Conservation (phyloP, 2,329 filamentous ascomycete species). For the Colletotrichum zoysiae region DNA sequence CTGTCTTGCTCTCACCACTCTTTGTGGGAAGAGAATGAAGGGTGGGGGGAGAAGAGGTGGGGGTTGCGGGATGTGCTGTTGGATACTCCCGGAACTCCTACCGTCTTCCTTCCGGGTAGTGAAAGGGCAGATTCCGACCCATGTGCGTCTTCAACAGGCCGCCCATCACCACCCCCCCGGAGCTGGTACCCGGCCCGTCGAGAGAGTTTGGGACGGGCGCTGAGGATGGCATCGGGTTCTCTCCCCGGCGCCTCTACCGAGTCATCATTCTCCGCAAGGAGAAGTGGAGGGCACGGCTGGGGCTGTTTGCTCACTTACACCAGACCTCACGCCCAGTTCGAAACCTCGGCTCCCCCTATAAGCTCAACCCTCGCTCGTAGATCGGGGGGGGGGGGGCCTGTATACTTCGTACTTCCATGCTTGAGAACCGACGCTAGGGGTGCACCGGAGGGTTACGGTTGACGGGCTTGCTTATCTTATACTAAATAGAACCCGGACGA, state of each 20-base stretch:
- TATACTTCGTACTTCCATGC: neutral
- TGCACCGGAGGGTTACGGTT: too few species aligned
- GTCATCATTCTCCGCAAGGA: neutral
- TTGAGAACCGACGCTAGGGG: neutral
- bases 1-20: neutral
- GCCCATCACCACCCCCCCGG: neutral
- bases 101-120: constrained; percentile 18
- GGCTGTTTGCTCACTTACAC: neutral
- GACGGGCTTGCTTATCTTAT: neutral
- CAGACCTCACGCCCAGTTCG: too few species aligned
- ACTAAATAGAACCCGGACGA: neutral
- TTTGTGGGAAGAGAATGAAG: neutral
- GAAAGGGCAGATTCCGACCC: neutral
- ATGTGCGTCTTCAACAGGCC: neutral
- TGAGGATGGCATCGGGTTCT: neutral
- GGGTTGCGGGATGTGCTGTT: constrained; percentile 1
- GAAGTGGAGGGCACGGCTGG: neutral
- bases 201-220: neutral
- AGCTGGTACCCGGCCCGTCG: neutral
- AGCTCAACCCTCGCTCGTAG: neutral
- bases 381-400: neutral
- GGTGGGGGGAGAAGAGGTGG: too few species aligned
- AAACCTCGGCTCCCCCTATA: neutral
- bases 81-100: constrained; percentile 10
- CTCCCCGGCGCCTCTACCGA: constrained; percentile 7